Base-by-base conservation (phyloP, 2,329 filamentous ascomycete genomes). In the Microdochium nivale region DNA sequence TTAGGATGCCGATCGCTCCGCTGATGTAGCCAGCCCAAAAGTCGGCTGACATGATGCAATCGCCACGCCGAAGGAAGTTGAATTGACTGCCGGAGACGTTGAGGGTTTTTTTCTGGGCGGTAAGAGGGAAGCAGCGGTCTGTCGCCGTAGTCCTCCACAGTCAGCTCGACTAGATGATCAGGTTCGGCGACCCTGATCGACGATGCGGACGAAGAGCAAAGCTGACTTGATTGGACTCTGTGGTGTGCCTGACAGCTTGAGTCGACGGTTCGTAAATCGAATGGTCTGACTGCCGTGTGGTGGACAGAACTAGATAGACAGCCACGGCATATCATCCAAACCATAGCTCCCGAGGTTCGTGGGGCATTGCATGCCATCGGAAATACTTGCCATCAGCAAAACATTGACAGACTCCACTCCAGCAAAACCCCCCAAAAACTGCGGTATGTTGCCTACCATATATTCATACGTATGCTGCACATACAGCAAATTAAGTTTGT, bases 1-100 rank as follows among this genome's bases (percentile, higher is more conserved):
- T 86, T 48, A 95, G 72, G 60, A 96, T 96, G 47, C 90, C 88
- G 48, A 86, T 77, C 52, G 87, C 90, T 50, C 92, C 92, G 64
- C 87, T 92, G 55, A 94, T 71, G 68, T 96, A 96, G 62, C 91
- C 90, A 53, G 91, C 88, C 88, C 88, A 95, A 69, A 96, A 96
- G 66, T 96, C 91, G 59, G 89, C 82, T 49, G 88, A 88, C 88
- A 94, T 92, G 51, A 19, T 27, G 48, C 30, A 37, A 44, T 40
- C 10, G 23, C 32, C 9, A 19, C 16, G 4, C 4, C 14, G 9
- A 7, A 44, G 13, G 40, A 21, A 11, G 21, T 44, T 7, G n/a
- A n/a, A n/a, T n/a, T n/a, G n/a, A n/a, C n/a, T 21, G 40, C 3
- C 16, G 9, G 19, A 44, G 9, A 44, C 27, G 27, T 30, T 30